Evolutionary conservation across 805 yeast species (phyloP).

Genomic region (Hanseniaspora valbyensis): DNA sequence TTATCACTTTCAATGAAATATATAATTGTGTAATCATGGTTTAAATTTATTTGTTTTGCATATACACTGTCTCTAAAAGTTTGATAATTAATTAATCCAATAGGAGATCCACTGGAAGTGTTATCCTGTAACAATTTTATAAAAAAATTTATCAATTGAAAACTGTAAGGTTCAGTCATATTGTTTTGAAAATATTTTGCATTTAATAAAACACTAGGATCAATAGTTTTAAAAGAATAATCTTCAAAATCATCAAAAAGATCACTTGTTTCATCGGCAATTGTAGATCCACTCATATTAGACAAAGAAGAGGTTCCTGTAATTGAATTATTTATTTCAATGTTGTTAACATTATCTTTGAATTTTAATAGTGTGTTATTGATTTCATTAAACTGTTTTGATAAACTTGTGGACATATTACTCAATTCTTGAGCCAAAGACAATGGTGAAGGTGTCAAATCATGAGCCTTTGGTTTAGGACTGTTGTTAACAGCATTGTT

Average conservation of each 20-base stretch:
- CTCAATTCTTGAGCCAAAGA: neutral
- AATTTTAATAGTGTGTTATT: neutral
- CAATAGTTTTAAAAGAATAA: neutral
- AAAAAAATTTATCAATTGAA: constrained; percentile 3
- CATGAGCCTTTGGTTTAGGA: no score
- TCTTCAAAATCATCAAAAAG: neutral
- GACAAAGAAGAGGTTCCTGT: neutral
- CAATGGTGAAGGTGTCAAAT: no score
- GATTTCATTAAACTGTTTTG: constrained; percentile 1
- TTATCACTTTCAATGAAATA: neutral
- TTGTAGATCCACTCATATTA: no score
- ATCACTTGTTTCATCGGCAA: no score
- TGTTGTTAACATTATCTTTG: neutral
- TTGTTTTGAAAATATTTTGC: neutral
- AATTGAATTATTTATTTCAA: neutral
- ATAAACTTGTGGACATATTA: neutral
- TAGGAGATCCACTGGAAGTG: neutral
- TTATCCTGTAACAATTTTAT: neutral
- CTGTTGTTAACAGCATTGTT: neutral
- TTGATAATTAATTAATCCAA: neutral
- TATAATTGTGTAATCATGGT: neutral
- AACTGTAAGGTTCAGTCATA: neutral
- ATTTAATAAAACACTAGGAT: neutral
- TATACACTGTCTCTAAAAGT: neutral
- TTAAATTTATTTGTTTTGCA: neutral